A percentile compares a stretch with the other conserved stretches of the same genome.
Evolutionary conservation across 2,329 filamentous ascomycete genomes (phyloP).

Genomic region (Cercospora brassicicola): DNA sequence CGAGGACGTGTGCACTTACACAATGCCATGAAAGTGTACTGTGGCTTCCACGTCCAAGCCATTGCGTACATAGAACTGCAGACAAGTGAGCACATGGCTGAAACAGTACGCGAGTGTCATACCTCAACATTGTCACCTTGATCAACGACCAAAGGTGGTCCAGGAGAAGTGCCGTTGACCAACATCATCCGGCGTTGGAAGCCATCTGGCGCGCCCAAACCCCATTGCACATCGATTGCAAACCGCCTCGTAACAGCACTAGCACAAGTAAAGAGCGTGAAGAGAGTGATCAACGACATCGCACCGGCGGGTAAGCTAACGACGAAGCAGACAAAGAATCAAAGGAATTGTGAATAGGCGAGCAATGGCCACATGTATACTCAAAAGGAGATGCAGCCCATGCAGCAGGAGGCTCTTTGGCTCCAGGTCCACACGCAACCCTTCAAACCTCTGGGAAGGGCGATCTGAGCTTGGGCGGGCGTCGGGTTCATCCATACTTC

Average conservation of each 20-base stretch:
- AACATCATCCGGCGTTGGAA: slow-evolving; percentile 18
- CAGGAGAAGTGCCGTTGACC: slow-evolving; percentile 22
- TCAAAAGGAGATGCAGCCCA: neutral
- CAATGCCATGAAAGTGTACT: slow-evolving; percentile 29
- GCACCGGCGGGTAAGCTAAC: neutral
- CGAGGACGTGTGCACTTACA: neutral
- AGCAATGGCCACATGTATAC: slow-evolving; percentile 10
- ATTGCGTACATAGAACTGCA: slow-evolving; percentile 22
- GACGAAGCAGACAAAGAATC: slow-evolving; percentile 2
- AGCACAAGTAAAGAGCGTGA: slow-evolving; percentile 7
- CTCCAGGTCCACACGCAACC: slow-evolving; percentile 3
- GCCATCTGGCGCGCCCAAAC: slow-evolving; percentile 22
- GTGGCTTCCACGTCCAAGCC: slow-evolving; percentile 18
- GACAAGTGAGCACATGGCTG: neutral
- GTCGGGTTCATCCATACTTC: slow-evolving; percentile 9
- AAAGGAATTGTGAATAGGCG: neutral
- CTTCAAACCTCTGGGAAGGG: slow-evolving; percentile 12
- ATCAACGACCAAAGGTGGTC: slow-evolving; percentile 20
- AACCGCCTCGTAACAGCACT: slow-evolving; percentile 14
- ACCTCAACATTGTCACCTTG: slow-evolving; percentile 24
- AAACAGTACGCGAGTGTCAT: neutral
- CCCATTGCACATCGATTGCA: slow-evolving; percentile 16
- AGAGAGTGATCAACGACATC: slow-evolving; percentile 14
- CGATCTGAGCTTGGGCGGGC: slow-evolving; percentile 2
- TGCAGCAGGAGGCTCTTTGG: slow-evolving; percentile 1